phyloP scores from a whole-genome alignment of 1,139 yeast species.

The Entelexis paramagnoliae region DNA sequence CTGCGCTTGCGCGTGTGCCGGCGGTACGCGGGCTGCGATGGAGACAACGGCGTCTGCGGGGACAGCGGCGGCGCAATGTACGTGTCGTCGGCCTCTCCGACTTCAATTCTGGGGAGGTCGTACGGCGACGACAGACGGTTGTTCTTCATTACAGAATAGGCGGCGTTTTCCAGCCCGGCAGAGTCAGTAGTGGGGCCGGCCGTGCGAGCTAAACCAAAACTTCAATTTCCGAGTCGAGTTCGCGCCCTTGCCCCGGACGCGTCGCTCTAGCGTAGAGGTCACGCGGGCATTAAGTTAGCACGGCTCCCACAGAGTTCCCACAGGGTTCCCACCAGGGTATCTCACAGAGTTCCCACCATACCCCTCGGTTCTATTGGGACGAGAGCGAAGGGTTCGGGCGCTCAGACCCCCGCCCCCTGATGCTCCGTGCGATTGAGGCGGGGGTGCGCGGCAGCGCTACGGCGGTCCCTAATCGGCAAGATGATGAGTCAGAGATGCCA shows the following conservation, averaged over 20 bases:
- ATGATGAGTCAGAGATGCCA: no score
- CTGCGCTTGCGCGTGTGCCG: conserved; percentile 31
- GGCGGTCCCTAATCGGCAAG: no score
- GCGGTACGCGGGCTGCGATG: conserved; percentile 20
- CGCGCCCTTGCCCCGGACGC: conserved; percentile 5
- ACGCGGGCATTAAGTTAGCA: neutral
- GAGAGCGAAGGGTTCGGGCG: no score
- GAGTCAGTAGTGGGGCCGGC: neutral
- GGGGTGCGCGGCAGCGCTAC: no score
- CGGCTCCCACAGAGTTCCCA: neutral
- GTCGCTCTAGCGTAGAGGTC: neutral
- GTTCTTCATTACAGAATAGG: neutral
- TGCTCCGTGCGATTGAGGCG: no score
- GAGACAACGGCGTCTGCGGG: neutral
- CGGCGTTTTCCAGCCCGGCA: no score
- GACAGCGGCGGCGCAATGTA: neutral
- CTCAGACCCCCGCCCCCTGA: no score
- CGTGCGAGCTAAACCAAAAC: neutral
- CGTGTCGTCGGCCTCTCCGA: conserved; percentile 1
- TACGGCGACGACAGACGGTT: neutral
- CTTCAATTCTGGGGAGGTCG: conserved; percentile 4
- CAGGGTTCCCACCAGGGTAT: no score
- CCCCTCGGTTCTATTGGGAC: neutral
- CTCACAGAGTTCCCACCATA: no score
- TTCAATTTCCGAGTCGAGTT: neutral